Evolutionary conservation across 306 rosid genomes (phyloP).

Genomic region (Purshia tridentata): DNA sequence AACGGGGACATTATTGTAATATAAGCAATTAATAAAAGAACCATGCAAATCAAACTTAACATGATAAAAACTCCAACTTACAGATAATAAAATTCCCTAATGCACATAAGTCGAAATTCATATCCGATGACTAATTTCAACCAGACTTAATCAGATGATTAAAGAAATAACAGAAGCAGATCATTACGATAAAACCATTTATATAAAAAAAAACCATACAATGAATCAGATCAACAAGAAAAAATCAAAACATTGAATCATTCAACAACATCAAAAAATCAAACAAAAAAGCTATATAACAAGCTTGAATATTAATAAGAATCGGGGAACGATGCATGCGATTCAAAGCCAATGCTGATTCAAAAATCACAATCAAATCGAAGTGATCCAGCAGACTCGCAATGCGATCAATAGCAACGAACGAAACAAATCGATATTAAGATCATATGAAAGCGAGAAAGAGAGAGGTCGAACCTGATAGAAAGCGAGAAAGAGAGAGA

Average conservation of each 20-base stretch:
- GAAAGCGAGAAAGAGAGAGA: neutral
- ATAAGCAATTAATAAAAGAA: neutral
- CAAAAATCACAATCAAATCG: neutral
- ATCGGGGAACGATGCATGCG: neutral
- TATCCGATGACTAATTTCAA: neutral
- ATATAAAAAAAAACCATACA: no score
- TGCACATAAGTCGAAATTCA: neutral
- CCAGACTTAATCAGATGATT: neutral
- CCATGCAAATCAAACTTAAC: neutral
- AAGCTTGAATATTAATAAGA: neutral
- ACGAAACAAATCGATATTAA: neutral
- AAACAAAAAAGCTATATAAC: neutral
- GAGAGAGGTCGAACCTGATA: constrained; percentile 5
- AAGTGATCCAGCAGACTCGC: neutral
- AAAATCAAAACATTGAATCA: neutral
- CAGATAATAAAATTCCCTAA: neutral
- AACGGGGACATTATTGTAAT: neutral
- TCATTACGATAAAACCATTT: no score
- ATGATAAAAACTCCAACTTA: neutral
- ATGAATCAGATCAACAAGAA: neutral
- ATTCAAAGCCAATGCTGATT: neutral
- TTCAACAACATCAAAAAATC: neutral
- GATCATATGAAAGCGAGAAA: no score
- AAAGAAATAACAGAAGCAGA: no score
- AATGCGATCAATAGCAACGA: neutral